Evolutionary conservation across 78 protist genomes (phyloP), one percentile per base, ranked within the genome.

Genomic region (Protostelium mycophagum): DNA sequence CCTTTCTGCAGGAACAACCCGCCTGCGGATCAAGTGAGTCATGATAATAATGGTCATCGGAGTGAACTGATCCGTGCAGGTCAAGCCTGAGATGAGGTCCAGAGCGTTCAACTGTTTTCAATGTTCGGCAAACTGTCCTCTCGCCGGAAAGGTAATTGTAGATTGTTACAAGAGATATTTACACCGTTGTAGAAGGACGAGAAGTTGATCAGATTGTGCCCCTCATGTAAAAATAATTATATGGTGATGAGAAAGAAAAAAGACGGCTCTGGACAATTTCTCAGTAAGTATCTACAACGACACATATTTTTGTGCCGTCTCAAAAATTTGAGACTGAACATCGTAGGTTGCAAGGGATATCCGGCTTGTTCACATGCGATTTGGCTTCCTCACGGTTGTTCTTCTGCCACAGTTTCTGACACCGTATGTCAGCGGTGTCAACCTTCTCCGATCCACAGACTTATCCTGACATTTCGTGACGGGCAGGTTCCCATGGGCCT

Each of bases 1-100:
- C 96, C 96, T 5, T 34, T 86, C 25, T 93, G 96, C 38, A 93
- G 96, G 83, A 86, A 63, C 35, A 63, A 88, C 51, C 96, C 93
- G 0, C 96, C 96, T 35, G n/a, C 87, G 63, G 88, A 28, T 84
- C 83, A 28, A 1, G 23, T n/a, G 1, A 86, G 34, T 88, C 38
- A 36, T 31, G 38, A 51, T 38, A 85, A 34, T 37, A 38, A 84
- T 92, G 91, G 73, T 92, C 73, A 51, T 51, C 73, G 73, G 73
- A 51, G 16, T 51, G 73, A 51, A 16, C 73, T 51, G 73, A 51
- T 51, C 31, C 16, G 31, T 51, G 5, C 16, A 51, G 73, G 73
- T 51, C 73, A 16, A 51, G 5, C 73, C 73, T 25, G 73, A 51
- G 5, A 51, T 25, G 73, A 51, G 5, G 73, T 25, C 31, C 16